Conservation (phyloP, 2,329 filamentous ascomycete genomes). For the Septoria linicola region DNA sequence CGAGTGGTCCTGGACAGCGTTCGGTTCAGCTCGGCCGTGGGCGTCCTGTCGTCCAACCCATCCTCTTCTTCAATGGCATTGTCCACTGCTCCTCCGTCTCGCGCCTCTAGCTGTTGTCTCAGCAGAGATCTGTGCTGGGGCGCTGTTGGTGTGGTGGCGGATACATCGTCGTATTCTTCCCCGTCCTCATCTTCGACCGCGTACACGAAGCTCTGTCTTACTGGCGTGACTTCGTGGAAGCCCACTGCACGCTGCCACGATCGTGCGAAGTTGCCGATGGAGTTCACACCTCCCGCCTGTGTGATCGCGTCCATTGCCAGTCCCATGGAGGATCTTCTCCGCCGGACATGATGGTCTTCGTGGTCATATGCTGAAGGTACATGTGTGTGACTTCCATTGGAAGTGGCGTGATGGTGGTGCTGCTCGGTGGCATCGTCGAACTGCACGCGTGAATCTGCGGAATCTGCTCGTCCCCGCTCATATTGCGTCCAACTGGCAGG, state of each 20-base stretch:
- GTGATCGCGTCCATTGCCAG: slow-evolving; percentile 54
- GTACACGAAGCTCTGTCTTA: slow-evolving; percentile 69
- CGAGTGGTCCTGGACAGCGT: slow-evolving; percentile 8
- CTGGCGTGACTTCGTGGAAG: slow-evolving; percentile 83
- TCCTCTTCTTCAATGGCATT: slow-evolving; percentile 27
- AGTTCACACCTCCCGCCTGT: slow-evolving; percentile 87
- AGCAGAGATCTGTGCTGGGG: slow-evolving; percentile 35
- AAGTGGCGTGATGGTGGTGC: slow-evolving; percentile 27
- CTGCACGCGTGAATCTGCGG: slow-evolving; percentile 41
- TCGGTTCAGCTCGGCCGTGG: slow-evolving; percentile 27
- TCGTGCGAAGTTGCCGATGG: slow-evolving; percentile 78
- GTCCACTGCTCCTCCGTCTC: slow-evolving; percentile 22
- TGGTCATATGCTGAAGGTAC: slow-evolving; percentile 23
- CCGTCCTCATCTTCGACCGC: slow-evolving; percentile 49
- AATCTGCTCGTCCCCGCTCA: slow-evolving; percentile 43
- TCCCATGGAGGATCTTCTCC: slow-evolving; percentile 49
- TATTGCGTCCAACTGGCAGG: slow-evolving; percentile 50
- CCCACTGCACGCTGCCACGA: slow-evolving; percentile 89
- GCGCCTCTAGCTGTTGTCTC: slow-evolving; percentile 34
- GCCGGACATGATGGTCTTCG: slow-evolving; percentile 34
- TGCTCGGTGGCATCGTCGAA: slow-evolving; percentile 34
- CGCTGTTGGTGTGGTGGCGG: slow-evolving; percentile 37
- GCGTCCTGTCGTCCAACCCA: slow-evolving; percentile 34
- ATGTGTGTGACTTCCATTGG: slow-evolving; percentile 18
- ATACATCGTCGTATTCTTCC: slow-evolving; percentile 52